These are phyloP conservation scores for Xylariaceae sp. DNA, from an alignment of 2,329 filamentous ascomycete genomes.

Conservation along the genomic window DNA sequence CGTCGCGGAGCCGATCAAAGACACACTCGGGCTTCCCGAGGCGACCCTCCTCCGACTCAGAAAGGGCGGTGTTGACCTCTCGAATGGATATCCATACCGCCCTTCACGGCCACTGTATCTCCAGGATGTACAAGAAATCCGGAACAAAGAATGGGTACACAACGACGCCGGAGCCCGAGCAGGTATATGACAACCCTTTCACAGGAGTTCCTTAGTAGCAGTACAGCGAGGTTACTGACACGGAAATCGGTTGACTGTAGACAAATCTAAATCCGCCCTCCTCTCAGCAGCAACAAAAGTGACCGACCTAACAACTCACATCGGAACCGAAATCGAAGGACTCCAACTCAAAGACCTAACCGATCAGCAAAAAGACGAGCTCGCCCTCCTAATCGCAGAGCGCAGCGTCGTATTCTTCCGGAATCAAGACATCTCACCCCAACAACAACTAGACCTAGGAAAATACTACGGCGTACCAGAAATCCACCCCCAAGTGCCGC, in stretches of 20 bases:
- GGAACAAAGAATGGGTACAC: constrained; percentile 53
- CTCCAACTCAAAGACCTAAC: constrained; percentile 62
- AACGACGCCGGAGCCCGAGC: constrained; percentile 63
- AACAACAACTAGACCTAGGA: constrained; percentile 62
- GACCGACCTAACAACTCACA: constrained; percentile 58
- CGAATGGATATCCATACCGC: constrained; percentile 68
- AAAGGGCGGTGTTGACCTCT: constrained; percentile 68
- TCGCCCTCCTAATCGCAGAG: constrained; percentile 61
- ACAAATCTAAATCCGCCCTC: constrained; percentile 61
- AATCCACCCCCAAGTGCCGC: constrained; percentile 68
- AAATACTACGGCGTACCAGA: constrained; percentile 65
- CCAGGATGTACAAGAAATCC: constrained; percentile 66
- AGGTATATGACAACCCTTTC: neutral
- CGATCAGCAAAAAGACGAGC: constrained; percentile 57
- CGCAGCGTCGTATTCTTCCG: constrained; percentile 66
- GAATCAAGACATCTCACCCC: constrained; percentile 60
- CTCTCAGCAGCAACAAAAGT: constrained; percentile 61
- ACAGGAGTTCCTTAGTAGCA: too few relatives aligned
- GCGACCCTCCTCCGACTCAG: constrained; percentile 56
- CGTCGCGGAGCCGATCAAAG: constrained; percentile 60
- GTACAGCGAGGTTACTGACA: too few relatives aligned
- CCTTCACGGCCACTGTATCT: constrained; percentile 65
- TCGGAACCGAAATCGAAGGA: constrained; percentile 64
- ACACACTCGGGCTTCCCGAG: constrained; percentile 60
- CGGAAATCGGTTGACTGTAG: constrained; percentile 16